Percentiles rank a stretch among this genome's conserved stretches.
Conservation (phyloP, 192 early-diverging fungal species). For the Linderina pennispora region DNA sequence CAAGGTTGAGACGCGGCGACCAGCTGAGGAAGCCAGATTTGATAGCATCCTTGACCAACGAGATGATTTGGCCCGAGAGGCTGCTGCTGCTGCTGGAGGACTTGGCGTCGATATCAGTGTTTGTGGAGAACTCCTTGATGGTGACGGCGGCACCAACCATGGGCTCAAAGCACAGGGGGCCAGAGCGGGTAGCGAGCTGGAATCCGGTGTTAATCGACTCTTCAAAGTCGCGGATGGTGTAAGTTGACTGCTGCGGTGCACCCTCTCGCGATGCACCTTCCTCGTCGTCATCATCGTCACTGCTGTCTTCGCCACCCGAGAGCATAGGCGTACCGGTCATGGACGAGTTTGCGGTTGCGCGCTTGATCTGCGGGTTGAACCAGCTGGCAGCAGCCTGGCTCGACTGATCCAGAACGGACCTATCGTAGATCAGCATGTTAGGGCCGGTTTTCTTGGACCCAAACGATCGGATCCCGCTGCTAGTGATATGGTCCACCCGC, state of each 20-base stretch:
- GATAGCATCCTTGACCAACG: constrained; percentile 77
- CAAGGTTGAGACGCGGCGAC: constrained; percentile 91
- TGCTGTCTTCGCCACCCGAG: constrained; percentile 26
- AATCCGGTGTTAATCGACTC: constrained; percentile 84
- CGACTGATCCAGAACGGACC: constrained; percentile 16
- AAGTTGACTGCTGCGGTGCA: constrained; percentile 5
- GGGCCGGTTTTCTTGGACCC: constrained; percentile 30
- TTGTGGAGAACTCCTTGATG: constrained; percentile 20
- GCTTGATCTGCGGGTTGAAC: constrained; percentile 17
- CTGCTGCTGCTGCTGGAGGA: constrained; percentile 10
- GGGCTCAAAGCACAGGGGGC: constrained; percentile 93
- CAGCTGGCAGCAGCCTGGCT: constrained; percentile 16
- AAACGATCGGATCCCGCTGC: constrained; percentile 23
- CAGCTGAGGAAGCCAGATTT: constrained; percentile 81
- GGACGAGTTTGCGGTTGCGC: constrained; percentile 3
- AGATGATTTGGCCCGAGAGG: constrained; percentile 80
- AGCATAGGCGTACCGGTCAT: constrained; percentile 25
- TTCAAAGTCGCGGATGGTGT: constrained; percentile 61
- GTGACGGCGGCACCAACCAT: constrained; percentile 68
- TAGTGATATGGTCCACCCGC: constrained; percentile 24
- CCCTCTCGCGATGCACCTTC: constrained; percentile 73
- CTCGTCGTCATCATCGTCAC: constrained; percentile 3
- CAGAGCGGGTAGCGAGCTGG: constrained; percentile 82
- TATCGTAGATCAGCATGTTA: constrained; percentile 42
- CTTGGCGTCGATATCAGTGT: too few relatives aligned